Evolutionary conservation across 2,329 filamentous ascomycete species (phyloP).

Genomic region (Neofusicoccum sp.): DNA sequence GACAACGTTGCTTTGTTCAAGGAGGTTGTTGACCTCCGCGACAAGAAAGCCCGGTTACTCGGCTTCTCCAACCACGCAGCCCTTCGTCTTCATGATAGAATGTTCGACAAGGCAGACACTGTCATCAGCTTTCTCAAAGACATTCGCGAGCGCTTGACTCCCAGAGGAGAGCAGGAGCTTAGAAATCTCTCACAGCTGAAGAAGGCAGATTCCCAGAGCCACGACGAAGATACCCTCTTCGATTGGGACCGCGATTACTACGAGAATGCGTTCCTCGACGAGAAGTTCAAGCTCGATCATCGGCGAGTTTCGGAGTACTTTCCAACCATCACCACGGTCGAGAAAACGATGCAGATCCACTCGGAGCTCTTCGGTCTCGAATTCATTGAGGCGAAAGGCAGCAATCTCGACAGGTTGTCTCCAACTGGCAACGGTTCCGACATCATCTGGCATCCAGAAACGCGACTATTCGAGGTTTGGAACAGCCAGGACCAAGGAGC

Average conservation of each 20-base stretch:
- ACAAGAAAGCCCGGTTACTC: slow-evolving; percentile 53
- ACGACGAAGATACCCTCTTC: slow-evolving; percentile 69
- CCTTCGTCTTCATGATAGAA: slow-evolving; percentile 57
- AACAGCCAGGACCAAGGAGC: slow-evolving; percentile 71
- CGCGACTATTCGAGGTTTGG: slow-evolving; percentile 81
- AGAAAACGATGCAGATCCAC: slow-evolving; percentile 80
- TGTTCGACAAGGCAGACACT: slow-evolving; percentile 56
- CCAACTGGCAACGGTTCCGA: slow-evolving; percentile 69
- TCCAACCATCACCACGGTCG: slow-evolving; percentile 71
- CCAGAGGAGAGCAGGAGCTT: slow-evolving; percentile 43
- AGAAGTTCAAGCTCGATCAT: slow-evolving; percentile 78
- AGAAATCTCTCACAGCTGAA: slow-evolving; percentile 48
- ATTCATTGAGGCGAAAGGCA: slow-evolving; percentile 72
- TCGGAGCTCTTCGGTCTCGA: slow-evolving; percentile 78
- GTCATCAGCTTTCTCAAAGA: slow-evolving; percentile 56
- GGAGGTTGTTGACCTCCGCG: slow-evolving; percentile 52
- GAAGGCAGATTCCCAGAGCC: slow-evolving; percentile 49
- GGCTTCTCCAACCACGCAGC: slow-evolving; percentile 56
- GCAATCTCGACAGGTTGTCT: slow-evolving; percentile 65
- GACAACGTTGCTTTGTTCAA: slow-evolving; percentile 53
- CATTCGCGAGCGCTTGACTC: slow-evolving; percentile 45
- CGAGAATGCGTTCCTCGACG: slow-evolving; percentile 76
- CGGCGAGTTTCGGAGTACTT: slow-evolving; percentile 82
- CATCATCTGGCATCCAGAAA: slow-evolving; percentile 80
- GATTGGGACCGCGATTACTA: slow-evolving; percentile 84